These are phyloP conservation scores for Xylaria digitata DNA, from an alignment of 2,329 filamentous ascomycete species.

Conservation along the genomic window DNA sequence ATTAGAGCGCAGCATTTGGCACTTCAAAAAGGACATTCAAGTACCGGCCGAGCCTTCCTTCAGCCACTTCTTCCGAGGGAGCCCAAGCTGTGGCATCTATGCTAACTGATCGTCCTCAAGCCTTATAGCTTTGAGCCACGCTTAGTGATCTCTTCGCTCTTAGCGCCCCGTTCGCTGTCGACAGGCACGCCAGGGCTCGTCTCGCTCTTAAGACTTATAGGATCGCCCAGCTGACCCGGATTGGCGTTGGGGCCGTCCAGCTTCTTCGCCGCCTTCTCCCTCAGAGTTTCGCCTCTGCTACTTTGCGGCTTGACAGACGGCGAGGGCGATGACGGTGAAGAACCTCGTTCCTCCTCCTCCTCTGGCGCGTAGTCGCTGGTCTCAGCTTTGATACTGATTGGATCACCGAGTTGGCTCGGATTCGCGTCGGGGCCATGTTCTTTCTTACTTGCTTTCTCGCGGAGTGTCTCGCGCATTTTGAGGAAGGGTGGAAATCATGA, in stretches of 20 bases:
- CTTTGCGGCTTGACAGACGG: not conserved
- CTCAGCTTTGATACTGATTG: slow-evolving; percentile 55
- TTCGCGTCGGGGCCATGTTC: slow-evolving; percentile 50
- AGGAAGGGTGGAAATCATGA: not conserved
- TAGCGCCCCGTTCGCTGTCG: slow-evolving; percentile 41
- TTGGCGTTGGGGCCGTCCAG: slow-evolving; percentile 49
- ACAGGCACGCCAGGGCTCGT: slow-evolving; percentile 46
- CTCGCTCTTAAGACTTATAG: slow-evolving; percentile 55
- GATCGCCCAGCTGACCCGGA: slow-evolving; percentile 54
- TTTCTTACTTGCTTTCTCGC: slow-evolving; percentile 48
- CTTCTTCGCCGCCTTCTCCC: slow-evolving; percentile 47
- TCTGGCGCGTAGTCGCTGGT: slow-evolving; percentile 47
- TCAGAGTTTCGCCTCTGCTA: slow-evolving; percentile 38
- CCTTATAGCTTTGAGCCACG: slow-evolving; percentile 46
- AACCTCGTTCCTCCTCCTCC: slow-evolving; percentile 40
- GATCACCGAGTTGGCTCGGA: slow-evolving; percentile 54
- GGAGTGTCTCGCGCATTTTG: slow-evolving; percentile 46
- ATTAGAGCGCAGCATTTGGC: not conserved
- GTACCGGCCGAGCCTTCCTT: not conserved
- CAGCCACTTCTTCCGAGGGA: not conserved
- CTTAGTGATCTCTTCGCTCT: slow-evolving; percentile 18
- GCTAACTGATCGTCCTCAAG: not conserved
- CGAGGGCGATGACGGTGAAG: slow-evolving; percentile 18
- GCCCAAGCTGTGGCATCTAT: not conserved
- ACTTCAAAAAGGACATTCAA: not conserved